These are phyloP conservation scores for Crithidia brevicula DNA, from an alignment of 208 protist genomes.

Conservation along the genomic window DNA sequence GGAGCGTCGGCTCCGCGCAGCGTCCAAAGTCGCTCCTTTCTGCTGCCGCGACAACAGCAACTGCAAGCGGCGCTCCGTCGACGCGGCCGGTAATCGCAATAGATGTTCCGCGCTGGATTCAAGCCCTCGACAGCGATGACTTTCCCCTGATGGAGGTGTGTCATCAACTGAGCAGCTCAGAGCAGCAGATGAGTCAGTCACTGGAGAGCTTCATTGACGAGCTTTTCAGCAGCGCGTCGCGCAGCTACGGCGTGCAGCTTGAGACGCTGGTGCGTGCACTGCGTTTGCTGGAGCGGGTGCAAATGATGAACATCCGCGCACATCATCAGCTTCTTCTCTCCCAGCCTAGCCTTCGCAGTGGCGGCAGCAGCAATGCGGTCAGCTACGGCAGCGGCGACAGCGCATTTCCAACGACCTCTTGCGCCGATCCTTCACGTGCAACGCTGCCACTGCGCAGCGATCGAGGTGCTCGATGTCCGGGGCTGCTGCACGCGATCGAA, in stretches of 20 bases:
- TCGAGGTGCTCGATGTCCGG: too few relatives aligned
- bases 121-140: constrained; percentile 24
- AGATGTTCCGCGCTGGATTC: constrained; percentile 1
- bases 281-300: constrained; percentile 44
- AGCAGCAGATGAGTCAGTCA: constrained; percentile 26
- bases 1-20: background rate
- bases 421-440: background rate
- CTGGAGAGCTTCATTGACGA: constrained; percentile 33
- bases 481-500: constrained; percentile 1
- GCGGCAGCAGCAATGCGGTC: background rate
- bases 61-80: constrained; percentile 13
- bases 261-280: constrained; percentile 44
- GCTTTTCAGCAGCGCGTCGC: constrained; percentile 27
- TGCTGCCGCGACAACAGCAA: background rate
- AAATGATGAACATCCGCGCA: constrained; percentile 38
- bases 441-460: background rate
- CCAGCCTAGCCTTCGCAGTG: constrained; percentile 5
- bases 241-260: constrained; percentile 24
- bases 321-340: constrained; percentile 20
- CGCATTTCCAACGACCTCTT: background rate
- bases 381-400: constrained; percentile 7
- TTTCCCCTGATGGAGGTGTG: constrained; percentile 36
- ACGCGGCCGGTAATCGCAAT: constrained; percentile 14
- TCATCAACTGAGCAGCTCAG: constrained; percentile 43
- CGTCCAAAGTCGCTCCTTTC: constrained; percentile 1